Percentiles rank a stretch among this genome's conserved stretches.
Evolutionary conservation across 2,329 filamentous ascomycete genomes (phyloP).

Genomic region (Fusarium sp.): DNA sequence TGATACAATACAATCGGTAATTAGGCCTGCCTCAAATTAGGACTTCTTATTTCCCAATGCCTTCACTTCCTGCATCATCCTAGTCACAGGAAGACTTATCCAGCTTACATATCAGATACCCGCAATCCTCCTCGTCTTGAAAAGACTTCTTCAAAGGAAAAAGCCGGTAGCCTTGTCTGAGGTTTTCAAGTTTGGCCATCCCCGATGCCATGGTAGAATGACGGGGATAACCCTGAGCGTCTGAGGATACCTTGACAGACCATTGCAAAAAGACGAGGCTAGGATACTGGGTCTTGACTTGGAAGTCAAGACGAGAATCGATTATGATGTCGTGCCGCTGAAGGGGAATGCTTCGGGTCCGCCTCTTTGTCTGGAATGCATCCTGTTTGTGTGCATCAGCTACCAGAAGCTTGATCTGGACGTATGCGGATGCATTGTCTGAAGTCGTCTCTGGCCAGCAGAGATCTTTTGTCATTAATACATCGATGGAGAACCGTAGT

Average conservation of each 20-base stretch:
- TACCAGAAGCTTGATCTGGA: constrained; percentile 7
- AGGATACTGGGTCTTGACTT: neutral
- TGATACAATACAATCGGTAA: neutral
- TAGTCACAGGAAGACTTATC: neutral
- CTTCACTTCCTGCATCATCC: neutral
- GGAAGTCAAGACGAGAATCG: constrained; percentile 1
- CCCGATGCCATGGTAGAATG: neutral
- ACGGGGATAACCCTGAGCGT: neutral
- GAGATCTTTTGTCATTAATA: neutral
- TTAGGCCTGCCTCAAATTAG: neutral
- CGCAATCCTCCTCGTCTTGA: neutral
- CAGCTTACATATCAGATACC: constrained; percentile 14
- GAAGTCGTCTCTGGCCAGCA: neutral
- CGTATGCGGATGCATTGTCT: rapidly evolving
- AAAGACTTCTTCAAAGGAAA: neutral
- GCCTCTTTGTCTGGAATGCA: neutral
- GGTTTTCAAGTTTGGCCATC: neutral
- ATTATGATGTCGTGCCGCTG: neutral
- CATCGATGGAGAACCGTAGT: neutral
- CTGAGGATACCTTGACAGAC: neutral
- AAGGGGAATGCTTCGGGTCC: neutral
- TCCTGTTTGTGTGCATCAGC: neutral
- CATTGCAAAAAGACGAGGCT: constrained; percentile 9
- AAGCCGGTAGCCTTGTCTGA: constrained; percentile 11
- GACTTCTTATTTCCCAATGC: neutral